Base-by-base conservation (phyloP, 2,329 filamentous ascomycete species). In the Alternaria rosae region DNA sequence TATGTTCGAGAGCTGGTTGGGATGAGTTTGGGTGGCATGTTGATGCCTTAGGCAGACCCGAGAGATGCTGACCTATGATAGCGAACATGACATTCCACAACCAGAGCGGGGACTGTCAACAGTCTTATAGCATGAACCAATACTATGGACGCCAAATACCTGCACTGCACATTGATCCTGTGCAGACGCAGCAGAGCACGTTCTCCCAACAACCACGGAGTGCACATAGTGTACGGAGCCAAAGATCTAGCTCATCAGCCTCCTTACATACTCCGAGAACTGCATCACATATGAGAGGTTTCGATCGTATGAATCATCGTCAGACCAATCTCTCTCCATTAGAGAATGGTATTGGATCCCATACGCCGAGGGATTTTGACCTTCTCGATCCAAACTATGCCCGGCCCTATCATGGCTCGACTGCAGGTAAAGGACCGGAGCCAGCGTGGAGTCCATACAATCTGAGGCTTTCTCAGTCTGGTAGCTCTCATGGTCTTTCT, bases 81-180 rank as follows among this genome's bases (percentile, higher is more conserved):
- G 73, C 42, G 68, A 64, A 62, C 52, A 78, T 78, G 76, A 66
- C 73, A 21, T 72, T 73, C 32, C 59, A 45, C 69, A 67, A 74
- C 45, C 58, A 59, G 25, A 70, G 65, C 55, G 63, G 62, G 44
- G 54, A 42, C 48, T 64, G 47, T 28, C 45, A 32, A 13, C 67
- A 66, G 25, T 25, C 43, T 7, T 70, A 75, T 59, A 62, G 66
- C 69, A 62, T 15, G 28, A 70, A 47, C 26, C 41, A 43, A 11
- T 62, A 63, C 57, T 57, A 64, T 30, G 26, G 54, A n/a, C 15
- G 35, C 13, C 61, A 62, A 45, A 23, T 62, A 20, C 52, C 63
- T 26, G 69, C 65, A 10, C 35, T 65, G 35, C 58, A 13, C 23
- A 59, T 57, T 35, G 66, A 65, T 47, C 53, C 44, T 20, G 50